Evolutionary conservation across 2,329 filamentous ascomycete species (phyloP), one percentile per base, ranked within the genome.

Genomic region (Xylariomycetidae sp.): DNA sequence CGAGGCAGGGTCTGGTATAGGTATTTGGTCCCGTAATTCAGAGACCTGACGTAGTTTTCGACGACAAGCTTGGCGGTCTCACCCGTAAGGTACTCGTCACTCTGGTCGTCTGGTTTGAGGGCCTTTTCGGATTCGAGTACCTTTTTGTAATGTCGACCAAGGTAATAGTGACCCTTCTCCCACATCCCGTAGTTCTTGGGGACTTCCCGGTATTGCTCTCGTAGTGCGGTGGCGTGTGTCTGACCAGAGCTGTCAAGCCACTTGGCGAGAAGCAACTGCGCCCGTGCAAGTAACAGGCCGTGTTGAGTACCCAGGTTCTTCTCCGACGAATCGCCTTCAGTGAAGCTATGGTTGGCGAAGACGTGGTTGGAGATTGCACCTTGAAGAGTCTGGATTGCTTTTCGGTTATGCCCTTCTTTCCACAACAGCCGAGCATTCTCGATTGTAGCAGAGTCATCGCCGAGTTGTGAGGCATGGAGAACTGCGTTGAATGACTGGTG

Each of bases 91-190:
- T 79, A 88, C 38, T 75, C 70, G 34, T 88, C 82, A 25, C 74
- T 80, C 58, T 95, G 88, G 43, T 89, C 88, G 18, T 82, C 76
- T 13, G 76, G 68, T 23, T 82, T 79, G 32, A 94, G 74, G 2
- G 74, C 67, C 58, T 87, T 89, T 57, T 96, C 88, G 0, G 87
- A 85, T 50, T 96, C 90, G 3, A 95, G 67, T 4, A 96, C 74
- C 59, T 95, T 98, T 57, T 95, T 93, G 70, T 98, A 98, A 60
- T 96, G 88, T 29, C 90, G 87, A 5, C 92, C 92, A 8, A 99
- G 74, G 57, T 95, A 95, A 57, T 96, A 98, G 55, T 96, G 90
- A 0, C 87, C 89, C 59, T 95, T 96, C 56, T 98, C 92, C 89
- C 90, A 98, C 32, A 77, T 77, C 5, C 68, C 63, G 48, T 70